These are phyloP conservation scores for Colletotrichum abscissum DNA, from an alignment of 2,329 filamentous ascomycete species.

Conservation along the genomic window DNA sequence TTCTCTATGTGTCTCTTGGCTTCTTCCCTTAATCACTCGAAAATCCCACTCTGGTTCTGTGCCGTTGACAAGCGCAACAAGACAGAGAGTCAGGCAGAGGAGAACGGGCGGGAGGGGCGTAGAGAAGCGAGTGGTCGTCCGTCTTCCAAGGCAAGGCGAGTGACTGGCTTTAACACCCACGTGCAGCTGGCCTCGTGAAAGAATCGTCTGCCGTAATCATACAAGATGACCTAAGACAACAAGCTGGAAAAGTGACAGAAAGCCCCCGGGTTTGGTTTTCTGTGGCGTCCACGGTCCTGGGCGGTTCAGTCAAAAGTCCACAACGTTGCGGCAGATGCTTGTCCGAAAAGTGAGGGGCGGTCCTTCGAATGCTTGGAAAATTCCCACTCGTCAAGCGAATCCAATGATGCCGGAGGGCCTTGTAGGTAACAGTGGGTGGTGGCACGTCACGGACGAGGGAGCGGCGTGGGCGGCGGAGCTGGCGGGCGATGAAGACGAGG, in stretches of 20 bases:
- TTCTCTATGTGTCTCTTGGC: background rate
- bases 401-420: conserved; percentile 12
- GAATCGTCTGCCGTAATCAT: conserved; percentile 3
- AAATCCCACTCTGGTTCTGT: background rate
- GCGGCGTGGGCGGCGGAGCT: background rate
- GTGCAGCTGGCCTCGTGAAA: conserved; percentile 4
- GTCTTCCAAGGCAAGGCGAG: background rate
- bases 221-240: conserved; percentile 13
- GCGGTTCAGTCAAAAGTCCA: conserved; percentile 2
- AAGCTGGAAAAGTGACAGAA: conserved; percentile 7
- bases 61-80: conserved; percentile 7
- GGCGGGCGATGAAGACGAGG: conserved; percentile 2
- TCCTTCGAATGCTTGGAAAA: conserved; percentile 3
- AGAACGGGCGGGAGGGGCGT: background rate
- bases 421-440: conserved; percentile 11
- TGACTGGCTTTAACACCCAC: conserved; percentile 15
- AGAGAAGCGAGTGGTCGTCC: background rate
- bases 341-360: conserved; percentile 20
- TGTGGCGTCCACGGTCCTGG: background rate
- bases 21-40: background rate
- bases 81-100: background rate
- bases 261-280: background rate
- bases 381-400: conserved; percentile 22
- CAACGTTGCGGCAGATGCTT: conserved; percentile 26
- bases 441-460: conserved; percentile 14